Evolutionary conservation across 306 rosid genomes (phyloP).

Genomic region (Morella rubra): DNA sequence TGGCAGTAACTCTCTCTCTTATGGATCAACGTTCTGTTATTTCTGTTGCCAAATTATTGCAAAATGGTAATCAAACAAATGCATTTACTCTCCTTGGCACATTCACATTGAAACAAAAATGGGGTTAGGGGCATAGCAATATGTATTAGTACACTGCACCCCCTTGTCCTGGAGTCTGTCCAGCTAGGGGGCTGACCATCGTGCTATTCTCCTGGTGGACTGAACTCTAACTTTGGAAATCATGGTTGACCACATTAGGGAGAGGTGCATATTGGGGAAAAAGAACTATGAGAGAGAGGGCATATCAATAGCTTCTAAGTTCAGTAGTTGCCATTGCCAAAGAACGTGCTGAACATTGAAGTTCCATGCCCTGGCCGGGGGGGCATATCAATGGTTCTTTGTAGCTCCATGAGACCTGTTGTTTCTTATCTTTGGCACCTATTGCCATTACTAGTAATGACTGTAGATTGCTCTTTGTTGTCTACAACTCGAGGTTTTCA

Average conservation of each 20-base stretch:
- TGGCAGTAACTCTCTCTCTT: constrained; percentile 82
- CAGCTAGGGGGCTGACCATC: too few species aligned
- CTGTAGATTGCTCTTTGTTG: constrained; percentile 6
- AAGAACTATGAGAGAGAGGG: too few species aligned
- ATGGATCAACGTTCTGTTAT: constrained; percentile 18
- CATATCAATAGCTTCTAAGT: constrained; percentile 30
- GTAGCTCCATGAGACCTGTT: neutral
- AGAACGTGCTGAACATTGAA: neutral
- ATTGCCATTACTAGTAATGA: neutral
- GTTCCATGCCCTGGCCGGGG: too few species aligned
- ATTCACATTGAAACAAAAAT: neutral
- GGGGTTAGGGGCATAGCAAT: too few species aligned
- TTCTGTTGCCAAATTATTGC: neutral
- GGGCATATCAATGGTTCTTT: neutral
- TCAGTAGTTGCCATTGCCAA: constrained; percentile 13
- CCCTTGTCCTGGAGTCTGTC: too few species aligned
- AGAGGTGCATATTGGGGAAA: too few species aligned
- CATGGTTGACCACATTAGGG: constrained; percentile 7
- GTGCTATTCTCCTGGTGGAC: too few species aligned
- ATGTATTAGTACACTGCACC: too few species aligned
- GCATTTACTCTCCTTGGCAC: neutral
- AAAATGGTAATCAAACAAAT: neutral
- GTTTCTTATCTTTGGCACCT: neutral
- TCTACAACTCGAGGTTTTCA: neutral
- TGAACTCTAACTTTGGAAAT: constrained; percentile 18